Evolutionary conservation across 257 asterid genomes (phyloP).

Genomic region (Plectranthus barbatus): DNA sequence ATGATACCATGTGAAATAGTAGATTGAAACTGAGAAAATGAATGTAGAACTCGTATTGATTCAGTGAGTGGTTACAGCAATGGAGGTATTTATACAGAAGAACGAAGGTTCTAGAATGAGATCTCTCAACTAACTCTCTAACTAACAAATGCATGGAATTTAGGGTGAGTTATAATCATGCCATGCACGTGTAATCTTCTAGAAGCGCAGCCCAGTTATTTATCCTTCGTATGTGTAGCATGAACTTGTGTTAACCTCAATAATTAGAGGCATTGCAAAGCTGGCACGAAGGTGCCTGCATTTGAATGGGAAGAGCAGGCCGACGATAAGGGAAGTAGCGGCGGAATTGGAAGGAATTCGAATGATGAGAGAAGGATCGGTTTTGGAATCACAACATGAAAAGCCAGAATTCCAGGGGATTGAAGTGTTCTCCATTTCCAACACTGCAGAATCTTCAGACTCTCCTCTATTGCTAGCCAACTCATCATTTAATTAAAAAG

Average conservation of each 20-base stretch:
- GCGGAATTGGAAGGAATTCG: no score
- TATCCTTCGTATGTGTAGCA: conserved; percentile 16
- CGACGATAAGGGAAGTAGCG: no score
- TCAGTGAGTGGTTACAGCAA: conserved; percentile 19
- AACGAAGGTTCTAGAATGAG: no score
- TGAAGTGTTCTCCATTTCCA: neutral
- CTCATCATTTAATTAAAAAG: neutral
- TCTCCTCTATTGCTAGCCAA: neutral
- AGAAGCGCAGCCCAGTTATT: no score
- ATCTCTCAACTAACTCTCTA: no score
- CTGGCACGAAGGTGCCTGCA: conserved; percentile 18
- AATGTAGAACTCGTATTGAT: conserved; percentile 14
- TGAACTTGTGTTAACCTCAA: conserved; percentile 22
- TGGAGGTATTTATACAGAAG: no score
- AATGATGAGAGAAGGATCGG: neutral
- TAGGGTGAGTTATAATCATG: no score
- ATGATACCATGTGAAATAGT: conserved; percentile 7
- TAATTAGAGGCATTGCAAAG: conserved; percentile 18
- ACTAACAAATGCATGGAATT: no score
- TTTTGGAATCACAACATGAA: neutral
- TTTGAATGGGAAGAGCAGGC: no score
- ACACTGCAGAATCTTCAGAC: neutral
- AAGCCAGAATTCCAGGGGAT: neutral
- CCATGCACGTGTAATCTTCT: no score
- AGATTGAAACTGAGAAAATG: no score